Conservation (phyloP, 768 basidiomycete species). For the Kwoniella sp. region DNA sequence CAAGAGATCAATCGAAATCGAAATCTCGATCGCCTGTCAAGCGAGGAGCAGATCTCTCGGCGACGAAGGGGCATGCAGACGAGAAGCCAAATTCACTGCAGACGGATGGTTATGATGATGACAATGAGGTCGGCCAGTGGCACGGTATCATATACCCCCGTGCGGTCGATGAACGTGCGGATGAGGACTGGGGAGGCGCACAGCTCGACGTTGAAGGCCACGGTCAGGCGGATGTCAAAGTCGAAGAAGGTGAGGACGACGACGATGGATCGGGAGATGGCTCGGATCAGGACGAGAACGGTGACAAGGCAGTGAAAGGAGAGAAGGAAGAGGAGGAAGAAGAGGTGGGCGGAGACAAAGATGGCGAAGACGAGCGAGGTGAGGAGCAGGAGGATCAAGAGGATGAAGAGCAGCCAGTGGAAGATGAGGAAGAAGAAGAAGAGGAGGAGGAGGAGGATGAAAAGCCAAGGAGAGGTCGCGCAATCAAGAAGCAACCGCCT, state of each 20-base stretch:
- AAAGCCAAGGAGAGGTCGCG: conserved; percentile 8
- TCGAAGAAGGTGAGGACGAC: conserved; percentile 4
- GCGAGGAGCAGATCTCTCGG: not conserved
- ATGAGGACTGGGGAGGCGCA: conserved; percentile 27
- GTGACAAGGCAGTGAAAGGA: conserved; percentile 60
- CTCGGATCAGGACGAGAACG: conserved; percentile 61
- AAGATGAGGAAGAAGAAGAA: conserved; percentile 16
- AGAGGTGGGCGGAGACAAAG: conserved; percentile 60
- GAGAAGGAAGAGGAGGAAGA: conserved; percentile 61
- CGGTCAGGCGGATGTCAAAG: conserved; percentile 50
- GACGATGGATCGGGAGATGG: conserved; percentile 36
- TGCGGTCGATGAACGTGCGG: conserved; percentile 18
- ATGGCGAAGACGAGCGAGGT: conserved; percentile 61
- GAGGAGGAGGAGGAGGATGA: conserved; percentile 21
- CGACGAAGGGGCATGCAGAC: not conserved
- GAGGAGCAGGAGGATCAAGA: conserved; percentile 30
- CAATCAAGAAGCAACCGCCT: not conserved
- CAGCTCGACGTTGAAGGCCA: conserved; percentile 44
- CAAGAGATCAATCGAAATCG: conserved; percentile 4
- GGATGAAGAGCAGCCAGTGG: conserved; percentile 23
- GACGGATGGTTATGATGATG: not conserved
- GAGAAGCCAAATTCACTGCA: not conserved
- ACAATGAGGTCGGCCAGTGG: conserved; percentile 20
- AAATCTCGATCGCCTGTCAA: not conserved
- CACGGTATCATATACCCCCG: conserved; percentile 27